phyloP scores from a whole-genome alignment of 2,329 filamentous ascomycete species.

The Exophiala oligosperma region DNA sequence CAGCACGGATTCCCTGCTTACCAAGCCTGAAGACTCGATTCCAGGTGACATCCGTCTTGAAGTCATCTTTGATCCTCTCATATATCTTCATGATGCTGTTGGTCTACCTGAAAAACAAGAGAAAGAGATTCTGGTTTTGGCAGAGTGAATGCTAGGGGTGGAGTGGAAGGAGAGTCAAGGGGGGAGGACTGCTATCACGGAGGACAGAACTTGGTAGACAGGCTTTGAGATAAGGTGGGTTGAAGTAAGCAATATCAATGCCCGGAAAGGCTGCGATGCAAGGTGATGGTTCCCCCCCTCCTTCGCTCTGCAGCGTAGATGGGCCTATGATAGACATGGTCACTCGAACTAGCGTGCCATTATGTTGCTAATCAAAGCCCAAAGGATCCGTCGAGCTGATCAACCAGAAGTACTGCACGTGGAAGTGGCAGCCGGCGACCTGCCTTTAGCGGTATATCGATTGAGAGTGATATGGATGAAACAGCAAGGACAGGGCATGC shows the following conservation, averaged over 20 bases:
- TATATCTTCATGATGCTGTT: constrained; percentile 22
- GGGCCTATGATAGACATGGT: not conserved
- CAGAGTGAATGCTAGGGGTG: not conserved
- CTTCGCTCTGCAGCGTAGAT: not conserved
- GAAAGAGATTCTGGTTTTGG: not conserved
- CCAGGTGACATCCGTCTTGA: constrained; percentile 27
- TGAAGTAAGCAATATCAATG: constrained; percentile 2
- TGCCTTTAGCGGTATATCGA: not conserved
- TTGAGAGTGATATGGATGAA: not conserved
- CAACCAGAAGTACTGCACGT: constrained; percentile 1
- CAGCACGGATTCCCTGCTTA: constrained; percentile 35
- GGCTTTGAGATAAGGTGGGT: not conserved
- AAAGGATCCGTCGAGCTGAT: not conserved
- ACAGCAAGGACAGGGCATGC: not conserved
- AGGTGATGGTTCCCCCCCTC: not conserved
- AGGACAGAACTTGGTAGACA: not conserved
- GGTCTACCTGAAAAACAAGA: not conserved
- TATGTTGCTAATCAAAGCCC: not conserved
- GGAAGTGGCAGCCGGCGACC: not conserved
- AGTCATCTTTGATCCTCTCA: constrained; percentile 23
- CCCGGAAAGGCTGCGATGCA: not conserved
- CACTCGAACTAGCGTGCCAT: not conserved
- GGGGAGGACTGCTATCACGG: not conserved
- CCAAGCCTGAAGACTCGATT: constrained; percentile 22
- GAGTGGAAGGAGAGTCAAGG: not conserved